Conservation (phyloP, 768 basidiomycete genomes). For the Podaxis sp. region DNA sequence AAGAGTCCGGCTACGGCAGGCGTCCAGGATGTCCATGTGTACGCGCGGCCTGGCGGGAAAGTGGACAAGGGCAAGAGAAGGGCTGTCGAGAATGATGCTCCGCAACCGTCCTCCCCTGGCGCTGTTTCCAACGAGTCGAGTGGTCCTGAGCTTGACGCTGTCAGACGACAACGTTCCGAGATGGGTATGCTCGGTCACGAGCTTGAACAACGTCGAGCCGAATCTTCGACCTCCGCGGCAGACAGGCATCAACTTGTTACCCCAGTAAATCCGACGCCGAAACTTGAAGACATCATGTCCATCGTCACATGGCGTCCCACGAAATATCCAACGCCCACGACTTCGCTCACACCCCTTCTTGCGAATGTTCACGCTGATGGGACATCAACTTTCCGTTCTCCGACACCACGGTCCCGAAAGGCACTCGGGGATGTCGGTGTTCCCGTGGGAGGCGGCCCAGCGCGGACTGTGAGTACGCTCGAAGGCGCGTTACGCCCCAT, state of each 20-base stretch:
- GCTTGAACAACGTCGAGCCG: not conserved
- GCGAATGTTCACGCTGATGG: constrained; percentile 8
- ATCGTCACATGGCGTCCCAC: constrained; percentile 17
- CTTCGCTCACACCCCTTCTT: constrained; percentile 10
- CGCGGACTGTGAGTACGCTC: constrained; percentile 7
- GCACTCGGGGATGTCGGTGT: not conserved
- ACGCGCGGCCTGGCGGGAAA: not conserved
- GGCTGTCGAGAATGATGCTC: constrained; percentile 18
- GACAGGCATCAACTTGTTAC: constrained; percentile 12
- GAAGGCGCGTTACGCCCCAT: constrained; percentile 1
- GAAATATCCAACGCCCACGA: constrained; percentile 15
- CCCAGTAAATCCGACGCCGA: not conserved
- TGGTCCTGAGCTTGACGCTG: constrained; percentile 8
- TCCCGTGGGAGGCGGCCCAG: not conserved
- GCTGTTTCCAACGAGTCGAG: constrained; percentile 2
- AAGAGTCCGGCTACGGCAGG: not conserved
- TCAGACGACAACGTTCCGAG: constrained; percentile 11
- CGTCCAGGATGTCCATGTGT: constrained; percentile 12
- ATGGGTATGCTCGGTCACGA: constrained; percentile 9
- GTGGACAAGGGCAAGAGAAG: constrained; percentile 29
- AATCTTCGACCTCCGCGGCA: not conserved
- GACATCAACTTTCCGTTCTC: constrained; percentile 4
- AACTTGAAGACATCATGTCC: constrained; percentile 13
- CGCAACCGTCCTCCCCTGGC: constrained; percentile 2
- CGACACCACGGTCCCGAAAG: not conserved